Evolutionary conservation across 2,329 filamentous ascomycete genomes (phyloP), one percentile per base, ranked within the genome.

Genomic region (Periconia sp.): DNA sequence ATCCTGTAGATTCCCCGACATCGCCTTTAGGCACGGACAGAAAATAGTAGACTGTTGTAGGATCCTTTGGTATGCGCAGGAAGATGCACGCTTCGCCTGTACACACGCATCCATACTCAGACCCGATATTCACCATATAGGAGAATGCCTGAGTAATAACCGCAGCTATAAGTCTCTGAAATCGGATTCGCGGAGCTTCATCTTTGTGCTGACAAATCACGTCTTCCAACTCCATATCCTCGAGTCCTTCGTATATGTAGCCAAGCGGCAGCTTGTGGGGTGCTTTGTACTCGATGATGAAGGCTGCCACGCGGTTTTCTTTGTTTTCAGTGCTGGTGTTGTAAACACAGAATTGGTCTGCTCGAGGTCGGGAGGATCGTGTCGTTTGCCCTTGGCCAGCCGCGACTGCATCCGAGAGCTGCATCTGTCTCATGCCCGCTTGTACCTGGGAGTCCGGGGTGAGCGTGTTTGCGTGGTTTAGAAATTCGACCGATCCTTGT

Each of bases 111-210:
- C 76, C 68, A 46, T 75, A 76, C 41, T 74, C 66, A 5, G 78
- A 61, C 0, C 78, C 72, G 11, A 59, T 61, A 36, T 73, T 53
- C 9, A 80, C 69, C 69, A 81, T 81, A 55, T 79, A 78, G 24
- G 75, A 68, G 51, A 75, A 80, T 1, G 69, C 72, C 57, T 80
- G 72, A 4, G 73, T 74, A 25, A 80, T 57, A 10, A 76, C 70
- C 17, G 75, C 70, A 7, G 69, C 65, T 0, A 72, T 60, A 4
- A 75, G 61, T 45, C 56, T 68, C 38, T 72, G 67, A 13, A 68
- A 68, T 8, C 17, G 36, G 23, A 73, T 67, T 28, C 63, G 47
- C 35, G 72, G 71, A 7, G 50, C 61, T 9, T 61, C 68, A 4
- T 66, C 65, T 25, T 44, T 56, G 43, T 66, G 49, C 30, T 64